Percentiles rank a stretch among this genome's conserved stretches.
Evolutionary conservation across 2,329 filamentous ascomycete species (phyloP).

Genomic region (Moelleriella libera): DNA sequence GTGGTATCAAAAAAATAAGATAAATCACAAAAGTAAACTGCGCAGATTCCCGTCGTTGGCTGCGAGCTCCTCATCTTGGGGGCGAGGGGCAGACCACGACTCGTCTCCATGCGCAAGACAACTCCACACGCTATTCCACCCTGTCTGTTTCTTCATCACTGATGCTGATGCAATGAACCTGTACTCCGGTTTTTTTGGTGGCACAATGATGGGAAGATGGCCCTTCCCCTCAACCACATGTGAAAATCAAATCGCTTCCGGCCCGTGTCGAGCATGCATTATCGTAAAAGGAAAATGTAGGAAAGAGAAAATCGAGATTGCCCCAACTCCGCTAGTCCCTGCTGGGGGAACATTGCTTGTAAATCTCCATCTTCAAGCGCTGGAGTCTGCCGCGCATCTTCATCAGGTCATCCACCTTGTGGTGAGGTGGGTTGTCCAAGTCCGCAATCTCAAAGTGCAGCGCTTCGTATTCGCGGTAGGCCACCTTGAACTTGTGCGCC

Average conservation of each 20-base stretch:
- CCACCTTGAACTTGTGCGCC: slow-evolving; percentile 40
- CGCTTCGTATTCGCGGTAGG: slow-evolving; percentile 41
- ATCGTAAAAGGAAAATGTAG: background rate
- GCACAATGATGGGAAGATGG: background rate
- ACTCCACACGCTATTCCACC: background rate
- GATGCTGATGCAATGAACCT: background rate
- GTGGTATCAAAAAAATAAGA: too few relatives aligned
- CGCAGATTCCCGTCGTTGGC: too few relatives aligned
- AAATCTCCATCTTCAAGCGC: slow-evolving; percentile 45
- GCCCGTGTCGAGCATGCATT: background rate
- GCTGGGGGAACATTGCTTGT: slow-evolving; percentile 25
- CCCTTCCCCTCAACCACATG: background rate
- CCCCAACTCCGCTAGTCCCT: slow-evolving; percentile 7
- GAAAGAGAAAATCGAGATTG: background rate
- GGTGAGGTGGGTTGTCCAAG: slow-evolving; percentile 33
- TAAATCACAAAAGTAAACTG: too few relatives aligned
- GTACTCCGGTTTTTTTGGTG: background rate
- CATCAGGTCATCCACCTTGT: slow-evolving; percentile 34
- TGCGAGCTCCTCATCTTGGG: too few relatives aligned
- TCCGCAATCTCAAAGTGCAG: slow-evolving; percentile 40
- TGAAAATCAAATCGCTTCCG: background rate
- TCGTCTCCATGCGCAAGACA: slow-evolving; percentile 16
- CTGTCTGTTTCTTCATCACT: background rate
- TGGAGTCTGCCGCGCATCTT: slow-evolving; percentile 40
- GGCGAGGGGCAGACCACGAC: too few relatives aligned